phyloP scores from a whole-genome alignment of 345 rosid genomes.

The Ricinus communis region DNA sequence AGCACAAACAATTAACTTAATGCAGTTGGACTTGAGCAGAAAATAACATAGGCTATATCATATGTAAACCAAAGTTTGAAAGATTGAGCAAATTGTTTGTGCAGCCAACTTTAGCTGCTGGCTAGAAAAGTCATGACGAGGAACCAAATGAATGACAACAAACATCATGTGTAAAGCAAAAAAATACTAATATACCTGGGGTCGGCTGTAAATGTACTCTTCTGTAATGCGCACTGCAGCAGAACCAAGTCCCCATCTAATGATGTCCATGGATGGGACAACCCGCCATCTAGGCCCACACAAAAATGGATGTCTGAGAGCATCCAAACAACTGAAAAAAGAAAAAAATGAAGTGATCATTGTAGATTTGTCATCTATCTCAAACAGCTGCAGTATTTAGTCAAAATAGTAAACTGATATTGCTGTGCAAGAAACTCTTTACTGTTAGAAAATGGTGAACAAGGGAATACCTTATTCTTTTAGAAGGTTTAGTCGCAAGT shows the following conservation, averaged over 20 bases:
- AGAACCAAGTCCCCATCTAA: slow-evolving; percentile 96
- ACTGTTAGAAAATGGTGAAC: not conserved
- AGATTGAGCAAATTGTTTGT: not conserved
- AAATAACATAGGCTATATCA: not conserved
- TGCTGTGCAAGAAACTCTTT: not conserved
- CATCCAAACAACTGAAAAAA: slow-evolving; percentile 70
- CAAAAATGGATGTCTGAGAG: slow-evolving; percentile 88
- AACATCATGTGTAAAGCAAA: not conserved
- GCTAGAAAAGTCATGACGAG: not conserved
- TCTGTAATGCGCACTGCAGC: slow-evolving; percentile 85
- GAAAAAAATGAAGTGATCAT: slow-evolving; percentile 7
- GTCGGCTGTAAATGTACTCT: slow-evolving; percentile 74
- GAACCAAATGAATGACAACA: not conserved
- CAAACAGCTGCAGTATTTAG: not conserved
- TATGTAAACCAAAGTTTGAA: not conserved
- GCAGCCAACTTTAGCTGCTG: too few relatives aligned
- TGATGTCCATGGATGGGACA: slow-evolving; percentile 79
- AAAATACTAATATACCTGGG: slow-evolving; percentile 59
- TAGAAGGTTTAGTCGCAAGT: slow-evolving; percentile 71
- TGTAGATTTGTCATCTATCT: not conserved
- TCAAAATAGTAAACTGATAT: not conserved
- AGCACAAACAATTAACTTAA: not conserved
- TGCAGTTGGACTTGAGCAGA: not conserved
- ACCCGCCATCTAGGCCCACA: slow-evolving; percentile 98
- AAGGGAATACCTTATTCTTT: slow-evolving; percentile 66